Evolutionary conservation across 306 rosid genomes (phyloP), one percentile per base, ranked within the genome.

Genomic region (Abrus precatorius): DNA sequence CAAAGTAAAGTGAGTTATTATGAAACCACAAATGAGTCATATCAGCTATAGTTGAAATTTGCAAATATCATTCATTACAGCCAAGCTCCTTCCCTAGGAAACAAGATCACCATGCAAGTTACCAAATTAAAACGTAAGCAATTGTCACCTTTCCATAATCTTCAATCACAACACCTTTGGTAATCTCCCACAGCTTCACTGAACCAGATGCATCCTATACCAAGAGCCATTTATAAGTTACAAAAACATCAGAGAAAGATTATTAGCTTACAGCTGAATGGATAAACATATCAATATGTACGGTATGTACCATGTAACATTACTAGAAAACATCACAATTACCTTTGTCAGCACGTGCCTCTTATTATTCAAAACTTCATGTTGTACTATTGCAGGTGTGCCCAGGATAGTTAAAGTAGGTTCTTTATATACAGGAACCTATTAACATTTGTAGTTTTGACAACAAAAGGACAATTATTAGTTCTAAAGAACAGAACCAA

Each of bases 121-220:
- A 69, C 65, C 59, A 48, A 80, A 76, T 68, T 74, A 70, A 48
- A 75, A 64, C 69, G 36, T 61, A 86, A 77, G 61, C 75, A 10
- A 61, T 48, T 61, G 20, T 77, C 80, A 96, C 99, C 99, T 96
- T 92, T 84, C 99, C 98, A 64, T 87, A 96, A 89, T 93, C 93
- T 84, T 88, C 94, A 85, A 96, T 83, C 55, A 96, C 92, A 75
- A 80, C 82, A 66, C 99, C 98, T 84, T 86, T 92, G 41, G 99
- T 96, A 67, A 96, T 86, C 93, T 96, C 99, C 99, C 99, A 96
- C 74, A 96, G 88, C 88, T 96, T 96, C 74, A 96, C 99, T 32
- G 98, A 92, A 82, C 93, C 93, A 80, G 97, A 88, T 69, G 98
- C 87, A 87, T 96, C 98, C 99, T 96, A 86, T 40, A 36, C 54